Evolutionary conservation across 2,329 filamentous ascomycete genomes (phyloP).

Genomic region (Penicillium crustosum): DNA sequence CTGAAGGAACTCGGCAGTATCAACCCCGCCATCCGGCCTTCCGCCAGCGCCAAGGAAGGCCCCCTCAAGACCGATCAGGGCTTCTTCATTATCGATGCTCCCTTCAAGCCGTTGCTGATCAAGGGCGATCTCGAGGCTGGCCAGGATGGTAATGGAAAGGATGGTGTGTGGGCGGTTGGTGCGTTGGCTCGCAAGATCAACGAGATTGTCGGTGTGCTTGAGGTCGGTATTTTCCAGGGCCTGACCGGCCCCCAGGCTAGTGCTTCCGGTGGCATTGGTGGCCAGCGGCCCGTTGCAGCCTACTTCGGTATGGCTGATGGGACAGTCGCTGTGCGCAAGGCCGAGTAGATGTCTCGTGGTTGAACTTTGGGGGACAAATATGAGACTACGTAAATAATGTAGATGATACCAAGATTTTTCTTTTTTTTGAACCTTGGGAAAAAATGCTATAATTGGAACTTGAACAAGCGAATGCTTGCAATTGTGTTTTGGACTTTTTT

Average conservation of each 20-base stretch:
- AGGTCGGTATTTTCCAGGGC: slow-evolving; percentile 88
- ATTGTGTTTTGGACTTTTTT: slow-evolving; percentile 5
- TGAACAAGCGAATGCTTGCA: slow-evolving; percentile 8
- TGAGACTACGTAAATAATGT: slow-evolving; percentile 15
- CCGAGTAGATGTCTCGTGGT: slow-evolving; percentile 22
- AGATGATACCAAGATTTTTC: slow-evolving; percentile 27
- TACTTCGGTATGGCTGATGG: slow-evolving; percentile 93
- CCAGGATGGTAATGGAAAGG: slow-evolving; percentile 55
- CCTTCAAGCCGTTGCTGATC: slow-evolving; percentile 74
- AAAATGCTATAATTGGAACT: slow-evolving; percentile 3
- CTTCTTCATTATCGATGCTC: slow-evolving; percentile 89
- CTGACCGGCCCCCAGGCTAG: slow-evolving; percentile 71
- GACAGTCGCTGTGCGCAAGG: slow-evolving; percentile 57
- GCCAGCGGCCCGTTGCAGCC: slow-evolving; percentile 87
- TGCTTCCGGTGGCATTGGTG: slow-evolving; percentile 62
- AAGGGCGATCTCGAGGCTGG: slow-evolving; percentile 53
- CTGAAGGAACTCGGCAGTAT: slow-evolving; percentile 72
- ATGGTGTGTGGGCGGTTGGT: slow-evolving; percentile 77
- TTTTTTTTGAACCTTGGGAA: background rate
- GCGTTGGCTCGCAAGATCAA: slow-evolving; percentile 73
- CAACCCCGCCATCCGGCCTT: slow-evolving; percentile 69
- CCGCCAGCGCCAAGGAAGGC: slow-evolving; percentile 73
- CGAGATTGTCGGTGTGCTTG: slow-evolving; percentile 79
- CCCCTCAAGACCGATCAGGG: slow-evolving; percentile 83
- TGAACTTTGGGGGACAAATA: background rate